A percentile compares a stretch with the other conserved stretches of the same genome.
These are phyloP conservation scores for Bipolaris sorokiniana DNA, from an alignment of 2,329 filamentous ascomycete genomes.

Conservation along the genomic window DNA sequence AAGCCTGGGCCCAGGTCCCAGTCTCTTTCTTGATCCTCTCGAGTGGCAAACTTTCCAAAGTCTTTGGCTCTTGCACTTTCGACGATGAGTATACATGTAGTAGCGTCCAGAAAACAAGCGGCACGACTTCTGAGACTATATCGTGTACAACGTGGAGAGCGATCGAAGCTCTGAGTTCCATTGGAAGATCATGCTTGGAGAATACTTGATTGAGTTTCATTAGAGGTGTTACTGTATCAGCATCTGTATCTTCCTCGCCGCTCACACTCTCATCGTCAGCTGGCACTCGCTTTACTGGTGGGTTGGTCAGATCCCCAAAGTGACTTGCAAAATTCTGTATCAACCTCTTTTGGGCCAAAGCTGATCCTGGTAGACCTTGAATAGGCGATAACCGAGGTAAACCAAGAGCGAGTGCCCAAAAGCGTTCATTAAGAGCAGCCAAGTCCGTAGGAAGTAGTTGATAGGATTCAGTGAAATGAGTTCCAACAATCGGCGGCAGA, in stretches of 20 bases:
- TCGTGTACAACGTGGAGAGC: constrained; percentile 38
- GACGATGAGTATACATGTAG: constrained; percentile 37
- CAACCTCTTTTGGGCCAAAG: constrained; percentile 43
- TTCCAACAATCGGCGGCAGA: constrained; percentile 56
- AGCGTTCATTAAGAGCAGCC: constrained; percentile 61
- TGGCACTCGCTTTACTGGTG: constrained; percentile 33
- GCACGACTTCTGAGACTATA: constrained; percentile 38
- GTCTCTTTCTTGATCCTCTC: constrained; percentile 38
- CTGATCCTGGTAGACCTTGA: constrained; percentile 50
- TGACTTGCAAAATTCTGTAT: constrained; percentile 35
- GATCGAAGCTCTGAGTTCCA: constrained; percentile 38
- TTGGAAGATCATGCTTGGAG: constrained; percentile 34
- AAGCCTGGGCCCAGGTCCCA: constrained; percentile 36
- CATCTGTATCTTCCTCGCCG: constrained; percentile 44
- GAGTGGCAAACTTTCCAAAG: constrained; percentile 23
- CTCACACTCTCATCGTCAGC: constrained; percentile 45
- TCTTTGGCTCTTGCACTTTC: constrained; percentile 9
- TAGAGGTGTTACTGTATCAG: constrained; percentile 41
- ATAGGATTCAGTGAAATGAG: constrained; percentile 58
- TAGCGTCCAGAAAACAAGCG: constrained; percentile 44
- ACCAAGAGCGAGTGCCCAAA: constrained; percentile 61
- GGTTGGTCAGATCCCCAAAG: constrained; percentile 37
- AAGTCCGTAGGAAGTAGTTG: constrained; percentile 58
- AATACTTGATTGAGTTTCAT: constrained; percentile 42
- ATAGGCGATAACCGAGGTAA: constrained; percentile 63